Percentiles rank a stretch among this genome's conserved stretches.
Conservation (phyloP, 805 yeast genomes). For the Candida silvicultrix region DNA sequence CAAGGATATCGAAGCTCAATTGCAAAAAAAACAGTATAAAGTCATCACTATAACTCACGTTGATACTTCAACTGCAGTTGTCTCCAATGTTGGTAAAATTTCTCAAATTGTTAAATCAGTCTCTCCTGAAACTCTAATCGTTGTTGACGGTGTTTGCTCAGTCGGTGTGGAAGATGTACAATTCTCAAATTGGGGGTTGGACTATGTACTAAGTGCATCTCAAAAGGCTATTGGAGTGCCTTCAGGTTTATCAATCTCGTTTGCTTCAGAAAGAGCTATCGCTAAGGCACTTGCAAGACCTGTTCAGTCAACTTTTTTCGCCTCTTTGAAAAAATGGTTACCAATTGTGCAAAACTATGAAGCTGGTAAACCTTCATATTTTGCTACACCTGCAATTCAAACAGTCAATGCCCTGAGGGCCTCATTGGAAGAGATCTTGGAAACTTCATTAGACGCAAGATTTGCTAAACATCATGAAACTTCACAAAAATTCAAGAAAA, state of each 20-base stretch:
- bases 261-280: slow-evolving; percentile 72
- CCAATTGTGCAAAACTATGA: slow-evolving; percentile 88
- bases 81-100: slow-evolving; percentile 60
- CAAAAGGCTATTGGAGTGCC: slow-evolving; percentile 96
- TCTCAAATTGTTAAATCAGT: slow-evolving; percentile 52
- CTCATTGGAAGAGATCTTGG: slow-evolving; percentile 66
- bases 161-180: slow-evolving; percentile 82
- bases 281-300: slow-evolving; percentile 47
- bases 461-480: slow-evolving; percentile 55
- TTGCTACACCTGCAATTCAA: slow-evolving; percentile 97
- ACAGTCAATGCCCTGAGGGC: slow-evolving; percentile 73
- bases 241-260: slow-evolving; percentile 78
- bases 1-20: slow-evolving; percentile 46
- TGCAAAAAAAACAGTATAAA: slow-evolving; percentile 47
- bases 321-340: slow-evolving; percentile 76
- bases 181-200: slow-evolving; percentile 87
- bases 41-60: slow-evolving; percentile 88
- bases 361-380: slow-evolving; percentile 73
- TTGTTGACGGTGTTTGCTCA: slow-evolving; percentile 95
- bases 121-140: slow-evolving; percentile 75
- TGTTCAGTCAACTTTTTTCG: slow-evolving; percentile 43
- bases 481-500: slow-evolving; percentile 59
- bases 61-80: slow-evolving; percentile 95
- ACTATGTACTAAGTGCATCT: slow-evolving; percentile 84
- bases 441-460: slow-evolving; percentile 49